A percentile compares a stretch with the other conserved stretches of the same genome.
Conservation (phyloP, 2,329 filamentous ascomycete genomes). For the Xylariaceae sp. region DNA sequence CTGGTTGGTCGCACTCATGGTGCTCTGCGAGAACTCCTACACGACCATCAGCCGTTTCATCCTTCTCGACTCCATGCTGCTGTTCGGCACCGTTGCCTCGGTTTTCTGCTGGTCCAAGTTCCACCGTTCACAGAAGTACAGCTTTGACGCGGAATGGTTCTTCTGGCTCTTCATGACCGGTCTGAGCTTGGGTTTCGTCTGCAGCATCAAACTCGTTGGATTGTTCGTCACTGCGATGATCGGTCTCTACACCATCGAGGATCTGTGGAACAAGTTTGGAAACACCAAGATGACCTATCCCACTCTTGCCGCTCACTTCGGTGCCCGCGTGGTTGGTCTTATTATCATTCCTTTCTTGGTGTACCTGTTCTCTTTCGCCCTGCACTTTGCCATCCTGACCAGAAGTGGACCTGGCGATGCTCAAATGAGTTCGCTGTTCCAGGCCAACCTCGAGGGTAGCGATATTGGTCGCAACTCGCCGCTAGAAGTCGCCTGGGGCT, state of each 20-base stretch:
- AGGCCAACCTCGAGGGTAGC: conserved; percentile 90
- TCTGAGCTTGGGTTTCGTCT: conserved; percentile 93
- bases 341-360: conserved; percentile 86
- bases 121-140: conserved; percentile 77
- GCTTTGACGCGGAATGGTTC: conserved; percentile 90
- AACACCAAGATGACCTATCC: conserved; percentile 74
- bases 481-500: conserved; percentile 84
- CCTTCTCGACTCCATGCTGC: conserved; percentile 94
- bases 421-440: conserved; percentile 99
- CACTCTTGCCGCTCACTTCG: conserved; percentile 68
- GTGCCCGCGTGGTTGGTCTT: conserved; percentile 74
- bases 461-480: conserved; percentile 93
- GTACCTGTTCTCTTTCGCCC: conserved; percentile 91
- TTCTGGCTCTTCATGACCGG: conserved; percentile 91
- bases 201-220: conserved; percentile 97
- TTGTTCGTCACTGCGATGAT: conserved; percentile 94
- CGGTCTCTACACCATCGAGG: conserved; percentile 90
- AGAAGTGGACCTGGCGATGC: conserved; percentile 94
- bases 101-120: conserved; percentile 97
- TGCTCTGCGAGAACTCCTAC: conserved; percentile 98
- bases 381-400: conserved; percentile 91
- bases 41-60: conserved; percentile 98
- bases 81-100: conserved; percentile 97
- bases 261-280: conserved; percentile 97
- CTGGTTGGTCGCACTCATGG: conserved; percentile 94